Base-by-base conservation (phyloP, 352 stramenopile genomes). In the Pythium phragmiticola region DNA sequence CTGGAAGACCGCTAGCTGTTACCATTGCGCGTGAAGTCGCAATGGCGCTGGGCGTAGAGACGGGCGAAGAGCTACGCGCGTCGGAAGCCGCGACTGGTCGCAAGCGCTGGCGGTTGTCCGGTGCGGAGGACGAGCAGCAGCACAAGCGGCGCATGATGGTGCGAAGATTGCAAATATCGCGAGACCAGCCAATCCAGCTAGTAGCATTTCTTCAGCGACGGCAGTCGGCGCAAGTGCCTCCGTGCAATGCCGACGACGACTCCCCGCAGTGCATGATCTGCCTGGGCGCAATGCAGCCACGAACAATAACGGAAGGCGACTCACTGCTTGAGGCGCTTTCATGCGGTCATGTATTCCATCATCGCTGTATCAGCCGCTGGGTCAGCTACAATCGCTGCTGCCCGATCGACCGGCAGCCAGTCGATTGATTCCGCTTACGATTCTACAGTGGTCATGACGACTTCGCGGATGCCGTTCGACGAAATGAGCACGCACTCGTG, bases 391-490 rank as follows among this genome's bases (percentile, higher is more conserved):
- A 69, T 12, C 56, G 59, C 28, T 76, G 68, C 17, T 80, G 73
- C 46, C 73, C 73, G 1, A 72, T 74, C 16, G 73, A 80, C 46
- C 73, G 73, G 11, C 42, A 48, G 3, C 36, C 63, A 23, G 52
- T 75, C 57, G 54, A 68, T n/a, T 59, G 34, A 39, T 48, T 28
- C 19, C 14, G 46, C 19, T 57, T 23, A 39, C 14, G 53, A 28
- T 21, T 28, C 39, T 21, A 39, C 46, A 5, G 33, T n/a, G 8
- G 34, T 13, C 33, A 41, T 14, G 4, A 49, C 16, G 63, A 75
- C 62, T 59, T 93, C 82, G 5, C 78, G 79, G 52, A 89, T 78
- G 34, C 76, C 79, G 39, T 82, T 76, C 34, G 58, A 77, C 5
- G 78, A 82, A 51, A 86, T 65, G 58, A 90, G 64, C 36, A 84